Percentiles rank a stretch among this genome's conserved stretches.
Conservation (phyloP, 345 rosid genomes). For the Triadica sebifera region DNA sequence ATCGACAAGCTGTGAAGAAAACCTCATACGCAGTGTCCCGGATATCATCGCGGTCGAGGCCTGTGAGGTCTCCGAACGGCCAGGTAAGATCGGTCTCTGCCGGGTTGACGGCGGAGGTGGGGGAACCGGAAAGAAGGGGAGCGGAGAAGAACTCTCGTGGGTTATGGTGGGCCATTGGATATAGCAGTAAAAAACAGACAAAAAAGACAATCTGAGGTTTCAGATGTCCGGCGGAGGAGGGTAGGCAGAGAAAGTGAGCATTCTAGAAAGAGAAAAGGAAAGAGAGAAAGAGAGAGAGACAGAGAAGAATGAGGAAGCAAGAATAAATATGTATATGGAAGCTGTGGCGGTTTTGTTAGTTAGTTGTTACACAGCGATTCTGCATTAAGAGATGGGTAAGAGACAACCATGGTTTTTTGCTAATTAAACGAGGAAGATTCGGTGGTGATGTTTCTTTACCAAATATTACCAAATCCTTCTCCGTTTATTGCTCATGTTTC, state of each 20-base stretch:
- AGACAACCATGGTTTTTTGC: not conserved
- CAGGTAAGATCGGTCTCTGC: constrained; percentile 49
- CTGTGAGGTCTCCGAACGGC: constrained; percentile 66
- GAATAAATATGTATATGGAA: not conserved
- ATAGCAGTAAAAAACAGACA: not conserved
- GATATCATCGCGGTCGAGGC: constrained; percentile 59
- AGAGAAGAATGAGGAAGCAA: not conserved
- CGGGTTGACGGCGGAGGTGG: constrained; percentile 21
- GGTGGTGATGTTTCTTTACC: not conserved
- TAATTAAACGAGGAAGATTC: constrained; percentile 8
- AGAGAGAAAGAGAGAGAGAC: constrained; percentile 18
- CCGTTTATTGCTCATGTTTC: no score
- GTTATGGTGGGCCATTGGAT: constrained; percentile 42
- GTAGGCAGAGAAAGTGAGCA: constrained; percentile 37
- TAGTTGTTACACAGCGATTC: constrained; percentile 3
- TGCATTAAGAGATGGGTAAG: not conserved
- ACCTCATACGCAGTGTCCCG: constrained; percentile 87
- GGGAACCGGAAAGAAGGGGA: constrained; percentile 28
- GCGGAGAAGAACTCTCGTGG: constrained; percentile 54
- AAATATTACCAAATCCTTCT: no score
- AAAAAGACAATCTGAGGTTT: not conserved
- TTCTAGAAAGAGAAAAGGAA: constrained; percentile 17
- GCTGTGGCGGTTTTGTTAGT: constrained; percentile 3
- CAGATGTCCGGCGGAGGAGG: constrained; percentile 41
- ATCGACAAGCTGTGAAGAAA: constrained; percentile 82